A percentile compares a stretch with the other conserved stretches of the same genome.
Evolutionary conservation across 371 early-diverging fungal genomes (phyloP).

Genomic region (Smittium mucronatum): DNA sequence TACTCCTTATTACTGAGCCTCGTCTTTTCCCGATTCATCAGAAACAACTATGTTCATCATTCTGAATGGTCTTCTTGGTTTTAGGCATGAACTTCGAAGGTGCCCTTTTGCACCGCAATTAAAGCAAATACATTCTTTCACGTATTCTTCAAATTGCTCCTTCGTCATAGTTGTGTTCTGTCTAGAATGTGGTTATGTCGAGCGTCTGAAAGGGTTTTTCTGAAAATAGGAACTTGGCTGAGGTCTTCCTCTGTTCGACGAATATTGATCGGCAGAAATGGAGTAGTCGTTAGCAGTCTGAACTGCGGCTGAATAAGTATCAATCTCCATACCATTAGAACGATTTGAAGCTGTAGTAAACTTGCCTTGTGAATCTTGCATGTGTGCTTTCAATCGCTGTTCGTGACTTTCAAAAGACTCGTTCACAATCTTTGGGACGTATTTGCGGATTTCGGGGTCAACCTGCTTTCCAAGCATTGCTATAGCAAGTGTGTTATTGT

Average conservation of each 20-base stretch:
- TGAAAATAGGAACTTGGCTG: neutral
- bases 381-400: neutral
- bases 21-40: neutral
- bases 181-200: neutral
- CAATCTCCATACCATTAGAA: neutral
- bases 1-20: neutral
- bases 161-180: neutral
- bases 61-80: neutral
- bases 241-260: neutral
- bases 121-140: neutral
- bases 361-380: neutral
- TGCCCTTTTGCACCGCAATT: neutral
- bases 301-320: neutral
- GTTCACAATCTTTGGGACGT: neutral
- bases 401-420: neutral
- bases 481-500: neutral
- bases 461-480: neutral
- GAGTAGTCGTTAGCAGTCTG: neutral
- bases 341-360: neutral
- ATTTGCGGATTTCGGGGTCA: constrained; percentile 6
- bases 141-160: neutral
- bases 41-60: neutral
- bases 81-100: neutral
- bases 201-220: neutral
- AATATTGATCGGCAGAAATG: neutral